Base-by-base conservation (phyloP, 495 filamentous ascomycete genomes). In the Podospora appendiculata region DNA sequence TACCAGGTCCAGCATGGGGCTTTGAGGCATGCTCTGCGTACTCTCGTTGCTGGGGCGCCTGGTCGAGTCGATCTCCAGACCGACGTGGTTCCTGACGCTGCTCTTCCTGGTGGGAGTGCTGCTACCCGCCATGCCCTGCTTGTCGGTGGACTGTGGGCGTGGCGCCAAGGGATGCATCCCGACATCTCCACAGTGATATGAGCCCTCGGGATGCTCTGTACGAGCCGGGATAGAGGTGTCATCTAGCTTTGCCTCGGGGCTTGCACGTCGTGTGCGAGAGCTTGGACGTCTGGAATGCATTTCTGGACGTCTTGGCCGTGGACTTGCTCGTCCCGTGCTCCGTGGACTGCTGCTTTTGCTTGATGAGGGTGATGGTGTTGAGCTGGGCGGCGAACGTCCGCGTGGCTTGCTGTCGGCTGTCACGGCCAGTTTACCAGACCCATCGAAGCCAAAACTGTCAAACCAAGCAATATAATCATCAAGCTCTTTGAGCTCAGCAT, bases 1-100 rank as follows among this genome's bases (percentile, higher is more conserved):
- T 11, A 66, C 66, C 3, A 77, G 58, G 42, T 75, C 72, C 39
- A 76, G 54, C 73, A 78, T 75, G n/a, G 75, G 74, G 55, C 74
- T 77, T 36, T 72, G 72, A 17, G 74, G 74, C 32, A 76, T 62
- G 47, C 71, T 77, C 39, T 62, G 57, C 41, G 66, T 51, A 59
- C 70, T 74, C 35, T 60, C 60, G 13, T 51, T 40, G 41, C 57
- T 63, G 11, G 58, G 47, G 51, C 52, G 8, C 36, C 46, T n/a
- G 4, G 38, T 35, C 45, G 58, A 39, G 48, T 61, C 58, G 41
- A 61, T 61, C 16, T 52, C 58, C 14, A 61, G 50, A 1, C 52
- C 52, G 25, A 47, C 49, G 49, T 53, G 52, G 53, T 52, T 48
- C 14, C 45, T 19, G 34, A 34, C 17, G 8, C 41, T 9, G 16